Percentiles rank a stretch among this genome's conserved stretches.
Evolutionary conservation across 2,329 filamentous ascomycete genomes (phyloP).

Genomic region (Dactylella cylindrospora): DNA sequence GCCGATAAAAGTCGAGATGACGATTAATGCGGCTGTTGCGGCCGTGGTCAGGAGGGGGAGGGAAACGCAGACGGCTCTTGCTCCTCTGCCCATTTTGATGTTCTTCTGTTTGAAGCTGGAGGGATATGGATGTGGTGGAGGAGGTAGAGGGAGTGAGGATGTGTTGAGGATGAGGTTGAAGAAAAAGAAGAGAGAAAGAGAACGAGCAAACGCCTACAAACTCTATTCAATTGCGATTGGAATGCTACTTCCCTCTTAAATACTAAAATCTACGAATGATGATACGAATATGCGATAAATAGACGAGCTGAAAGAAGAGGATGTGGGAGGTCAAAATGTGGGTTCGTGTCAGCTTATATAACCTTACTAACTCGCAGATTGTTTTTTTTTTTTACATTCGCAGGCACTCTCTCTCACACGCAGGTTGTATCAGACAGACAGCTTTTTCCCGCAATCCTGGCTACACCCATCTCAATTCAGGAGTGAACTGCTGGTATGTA

Average conservation of each 20-base stretch:
- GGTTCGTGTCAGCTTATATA: slow-evolving; percentile 35
- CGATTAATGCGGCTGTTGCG: slow-evolving; percentile 24
- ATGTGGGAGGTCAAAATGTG: slow-evolving; percentile 3
- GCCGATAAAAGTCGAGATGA: slow-evolving; percentile 42
- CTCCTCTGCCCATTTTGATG: slow-evolving; percentile 33
- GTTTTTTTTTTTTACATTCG: too few relatives aligned
- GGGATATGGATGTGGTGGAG: neutral
- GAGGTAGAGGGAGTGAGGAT: slow-evolving; percentile 2
- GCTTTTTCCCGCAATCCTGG: neutral
- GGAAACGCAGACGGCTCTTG: slow-evolving; percentile 26
- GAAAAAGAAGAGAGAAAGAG: neutral
- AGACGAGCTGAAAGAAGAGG: neutral
- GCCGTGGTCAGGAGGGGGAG: slow-evolving; percentile 30
- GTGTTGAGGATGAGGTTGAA: slow-evolving; percentile 10
- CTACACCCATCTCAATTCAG: neutral
- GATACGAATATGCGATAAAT: neutral
- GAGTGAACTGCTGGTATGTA: too few relatives aligned
- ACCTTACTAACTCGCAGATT: slow-evolving; percentile 17
- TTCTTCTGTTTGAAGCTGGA: slow-evolving; percentile 1
- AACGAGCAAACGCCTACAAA: neutral
- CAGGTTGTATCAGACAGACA: slow-evolving; percentile 41
- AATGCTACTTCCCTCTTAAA: neutral
- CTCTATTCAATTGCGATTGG: slow-evolving; percentile 5
- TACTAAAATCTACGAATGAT: neutral
- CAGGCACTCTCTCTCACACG: too few relatives aligned